Conservation (phyloP, 352 stramenopile species). For the Phytophthora lateralis region DNA sequence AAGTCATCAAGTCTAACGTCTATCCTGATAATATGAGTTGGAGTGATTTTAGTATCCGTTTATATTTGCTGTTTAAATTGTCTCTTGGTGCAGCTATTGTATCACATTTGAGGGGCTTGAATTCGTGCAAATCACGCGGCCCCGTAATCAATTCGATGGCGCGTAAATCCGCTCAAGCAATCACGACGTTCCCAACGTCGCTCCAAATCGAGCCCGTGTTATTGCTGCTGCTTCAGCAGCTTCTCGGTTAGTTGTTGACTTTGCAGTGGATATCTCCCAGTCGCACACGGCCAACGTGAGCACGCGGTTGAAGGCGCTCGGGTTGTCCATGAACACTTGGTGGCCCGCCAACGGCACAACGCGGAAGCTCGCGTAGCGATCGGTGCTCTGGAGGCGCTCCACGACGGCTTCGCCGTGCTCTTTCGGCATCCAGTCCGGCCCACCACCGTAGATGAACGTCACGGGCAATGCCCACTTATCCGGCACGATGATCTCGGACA, state of each 20-base stretch:
- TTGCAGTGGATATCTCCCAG: constrained; percentile 17
- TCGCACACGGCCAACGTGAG: constrained; percentile 39
- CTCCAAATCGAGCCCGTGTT: neutral
- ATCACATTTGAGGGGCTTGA: neutral
- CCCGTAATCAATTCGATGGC: neutral
- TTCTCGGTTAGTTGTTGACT: constrained; percentile 4
- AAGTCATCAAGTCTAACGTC: neutral
- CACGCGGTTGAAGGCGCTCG: constrained; percentile 61
- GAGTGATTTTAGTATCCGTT: neutral
- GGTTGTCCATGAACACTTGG: constrained; percentile 83
- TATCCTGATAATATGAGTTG: neutral
- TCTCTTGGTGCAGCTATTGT: neutral
- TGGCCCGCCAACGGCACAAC: constrained; percentile 64
- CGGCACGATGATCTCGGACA: constrained; percentile 54
- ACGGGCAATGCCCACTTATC: constrained; percentile 52
- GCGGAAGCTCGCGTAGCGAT: constrained; percentile 54
- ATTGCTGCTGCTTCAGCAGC: neutral
- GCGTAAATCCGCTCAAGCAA: neutral
- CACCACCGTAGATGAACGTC: constrained; percentile 73
- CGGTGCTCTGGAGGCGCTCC: constrained; percentile 40
- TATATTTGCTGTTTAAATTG: neutral
- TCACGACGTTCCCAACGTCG: neutral
- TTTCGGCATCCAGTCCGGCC: constrained; percentile 76
- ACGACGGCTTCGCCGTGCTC: constrained; percentile 62
- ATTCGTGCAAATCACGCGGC: neutral